Evolutionary conservation across 2,329 filamentous ascomycete genomes (phyloP).

Genomic region (Hypoxylon sp.): DNA sequence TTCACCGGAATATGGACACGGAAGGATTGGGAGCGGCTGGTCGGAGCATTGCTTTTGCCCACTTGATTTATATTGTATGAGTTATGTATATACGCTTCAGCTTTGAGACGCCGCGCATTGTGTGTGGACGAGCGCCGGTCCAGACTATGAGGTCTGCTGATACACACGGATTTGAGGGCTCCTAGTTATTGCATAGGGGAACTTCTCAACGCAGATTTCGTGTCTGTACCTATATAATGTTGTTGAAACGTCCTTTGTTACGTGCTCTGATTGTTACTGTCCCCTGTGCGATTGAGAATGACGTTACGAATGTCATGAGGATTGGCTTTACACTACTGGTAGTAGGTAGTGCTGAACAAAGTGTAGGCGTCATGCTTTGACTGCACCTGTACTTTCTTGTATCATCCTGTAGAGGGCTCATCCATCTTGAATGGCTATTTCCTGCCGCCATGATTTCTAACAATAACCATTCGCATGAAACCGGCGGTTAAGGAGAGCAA

Average conservation of each 20-base stretch:
- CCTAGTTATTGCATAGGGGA: not conserved
- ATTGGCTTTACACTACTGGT: not conserved
- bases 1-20: slow-evolving; percentile 22
- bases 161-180: not conserved
- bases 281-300: not conserved
- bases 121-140: not conserved
- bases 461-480: slow-evolving; percentile 23
- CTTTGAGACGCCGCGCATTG: not conserved
- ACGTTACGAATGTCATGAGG: not conserved
- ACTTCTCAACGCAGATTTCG: not conserved
- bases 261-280: slow-evolving; percentile 15
- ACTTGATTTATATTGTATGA: slow-evolving; percentile 19
- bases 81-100: slow-evolving; percentile 41
- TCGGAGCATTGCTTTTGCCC: slow-evolving; percentile 11
- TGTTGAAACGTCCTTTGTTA: slow-evolving; percentile 18
- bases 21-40: slow-evolving; percentile 16
- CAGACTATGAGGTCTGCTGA: not conserved
- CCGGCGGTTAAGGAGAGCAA: slow-evolving; percentile 15
- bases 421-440: not conserved
- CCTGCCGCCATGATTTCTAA: slow-evolving; percentile 12
- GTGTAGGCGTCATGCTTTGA: not conserved
- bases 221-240: slow-evolving; percentile 38
- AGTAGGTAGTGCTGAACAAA: not conserved
- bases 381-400: not conserved
- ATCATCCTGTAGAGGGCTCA: not conserved